Percentiles rank a stretch among this genome's conserved stretches.
Conservation (phyloP, 495 filamentous ascomycete genomes). For the Aspergillus asperescens region DNA sequence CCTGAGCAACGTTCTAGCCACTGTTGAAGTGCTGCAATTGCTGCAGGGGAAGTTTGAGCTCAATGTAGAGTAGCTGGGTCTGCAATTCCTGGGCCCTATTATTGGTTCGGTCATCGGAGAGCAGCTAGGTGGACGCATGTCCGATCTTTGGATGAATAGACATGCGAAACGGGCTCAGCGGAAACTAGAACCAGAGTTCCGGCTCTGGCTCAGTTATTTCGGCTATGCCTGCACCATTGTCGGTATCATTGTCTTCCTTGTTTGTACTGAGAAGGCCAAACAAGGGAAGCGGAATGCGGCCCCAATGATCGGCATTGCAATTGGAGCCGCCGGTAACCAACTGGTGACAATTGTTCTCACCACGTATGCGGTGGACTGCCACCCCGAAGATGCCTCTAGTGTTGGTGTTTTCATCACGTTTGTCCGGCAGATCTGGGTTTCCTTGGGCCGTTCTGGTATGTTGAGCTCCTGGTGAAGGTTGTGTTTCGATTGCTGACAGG, state of each 20-base stretch:
- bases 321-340: slow-evolving; percentile 51
- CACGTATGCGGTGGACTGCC: slow-evolving; percentile 53
- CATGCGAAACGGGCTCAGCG: slow-evolving; percentile 21
- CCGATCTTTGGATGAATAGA: slow-evolving; percentile 48
- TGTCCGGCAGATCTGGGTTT: slow-evolving; percentile 52
- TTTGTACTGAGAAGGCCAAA: slow-evolving; percentile 39
- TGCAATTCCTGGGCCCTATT: slow-evolving; percentile 51
- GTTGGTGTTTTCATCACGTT: slow-evolving; percentile 55
- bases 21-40: slow-evolving; percentile 52
- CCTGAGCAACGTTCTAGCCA: slow-evolving; percentile 42
- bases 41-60: slow-evolving; percentile 48
- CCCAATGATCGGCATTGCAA: slow-evolving; percentile 47
- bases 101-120: slow-evolving; percentile 52
- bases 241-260: slow-evolving; percentile 48
- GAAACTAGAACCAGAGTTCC: slow-evolving; percentile 37
- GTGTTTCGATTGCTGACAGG: slow-evolving; percentile 7
- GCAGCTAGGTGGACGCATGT: slow-evolving; percentile 47
- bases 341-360: slow-evolving; percentile 52
- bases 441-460: slow-evolving; percentile 54
- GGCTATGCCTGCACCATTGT: slow-evolving; percentile 45
- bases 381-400: slow-evolving; percentile 43
- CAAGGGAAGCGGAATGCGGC: slow-evolving; percentile 43
- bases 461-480: neutral
- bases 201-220: slow-evolving; percentile 51
- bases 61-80: slow-evolving; percentile 47